phyloP scores from a whole-genome alignment of 345 rosid species.

The Limnanthes douglasii region DNA sequence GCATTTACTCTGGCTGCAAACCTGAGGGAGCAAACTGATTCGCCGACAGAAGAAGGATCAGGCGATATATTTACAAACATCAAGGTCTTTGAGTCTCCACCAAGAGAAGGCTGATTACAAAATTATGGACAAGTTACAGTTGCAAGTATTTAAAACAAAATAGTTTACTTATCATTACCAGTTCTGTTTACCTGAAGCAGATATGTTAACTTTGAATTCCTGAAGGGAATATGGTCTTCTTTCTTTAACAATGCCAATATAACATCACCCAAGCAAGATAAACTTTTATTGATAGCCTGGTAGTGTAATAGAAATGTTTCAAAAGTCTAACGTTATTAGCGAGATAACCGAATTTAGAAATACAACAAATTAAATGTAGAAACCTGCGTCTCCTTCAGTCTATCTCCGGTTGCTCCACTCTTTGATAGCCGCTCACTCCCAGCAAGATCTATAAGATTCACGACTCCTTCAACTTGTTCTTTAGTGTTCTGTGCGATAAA shows the following conservation, averaged over 20 bases:
- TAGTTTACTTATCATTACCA: neutral
- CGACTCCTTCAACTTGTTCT: slow-evolving; percentile 89
- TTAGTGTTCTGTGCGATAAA: slow-evolving; percentile 42
- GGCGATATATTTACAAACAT: slow-evolving; percentile 87
- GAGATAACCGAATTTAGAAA: neutral
- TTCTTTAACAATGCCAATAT: slow-evolving; percentile 88
- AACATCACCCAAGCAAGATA: slow-evolving; percentile 70
- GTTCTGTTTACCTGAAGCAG: slow-evolving; percentile 92
- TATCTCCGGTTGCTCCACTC: slow-evolving; percentile 89
- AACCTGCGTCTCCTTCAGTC: slow-evolving; percentile 94
- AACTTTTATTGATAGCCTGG: slow-evolving; percentile 90
- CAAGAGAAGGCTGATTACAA: slow-evolving; percentile 66
- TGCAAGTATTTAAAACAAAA: neutral
- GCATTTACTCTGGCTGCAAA: slow-evolving; percentile 86
- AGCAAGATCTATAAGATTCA: slow-evolving; percentile 87
- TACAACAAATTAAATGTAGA: neutral
- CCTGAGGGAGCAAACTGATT: slow-evolving; percentile 72
- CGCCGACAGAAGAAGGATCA: slow-evolving; percentile 55
- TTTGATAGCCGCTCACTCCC: slow-evolving; percentile 90
- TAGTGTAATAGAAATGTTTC: slow-evolving; percentile 7
- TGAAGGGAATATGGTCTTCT: slow-evolving; percentile 87
- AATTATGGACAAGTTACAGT: neutral
- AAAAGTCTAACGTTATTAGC: neutral
- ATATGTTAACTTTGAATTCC: slow-evolving; percentile 86
- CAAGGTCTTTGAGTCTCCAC: slow-evolving; percentile 78